Evolutionary conservation across 495 filamentous ascomycete genomes (phyloP).

Genomic region (Hypoxylon perforatum): DNA sequence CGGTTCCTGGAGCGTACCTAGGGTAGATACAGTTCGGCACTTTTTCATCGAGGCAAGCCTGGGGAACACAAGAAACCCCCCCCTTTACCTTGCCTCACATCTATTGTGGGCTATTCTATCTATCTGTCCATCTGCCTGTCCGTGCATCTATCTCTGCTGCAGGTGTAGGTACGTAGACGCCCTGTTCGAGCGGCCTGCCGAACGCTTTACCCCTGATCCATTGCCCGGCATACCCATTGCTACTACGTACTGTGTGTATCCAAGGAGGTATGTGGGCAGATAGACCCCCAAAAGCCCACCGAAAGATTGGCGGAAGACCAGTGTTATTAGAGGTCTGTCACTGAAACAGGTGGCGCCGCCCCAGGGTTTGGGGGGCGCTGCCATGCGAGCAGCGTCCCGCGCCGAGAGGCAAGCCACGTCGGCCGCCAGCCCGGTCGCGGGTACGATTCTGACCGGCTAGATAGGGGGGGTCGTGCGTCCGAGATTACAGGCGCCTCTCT

Average conservation of each 20-base stretch:
- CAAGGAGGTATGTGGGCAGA: too few species aligned
- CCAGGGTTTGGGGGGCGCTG: slow-evolving; percentile 6
- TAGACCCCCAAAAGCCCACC: slow-evolving; percentile 12
- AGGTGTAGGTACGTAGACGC: slow-evolving; percentile 9
- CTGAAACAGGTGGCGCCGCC: slow-evolving; percentile 43
- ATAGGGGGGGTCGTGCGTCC: slow-evolving; percentile 15
- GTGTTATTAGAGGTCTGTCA: slow-evolving; percentile 18
- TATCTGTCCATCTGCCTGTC: slow-evolving; percentile 15
- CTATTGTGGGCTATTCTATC: slow-evolving; percentile 5
- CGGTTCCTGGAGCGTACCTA: slow-evolving; percentile 42
- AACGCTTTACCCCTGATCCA: slow-evolving; percentile 5
- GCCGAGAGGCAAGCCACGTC: slow-evolving; percentile 34
- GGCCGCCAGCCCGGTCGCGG: slow-evolving; percentile 39
- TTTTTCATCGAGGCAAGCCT: slow-evolving; percentile 34
- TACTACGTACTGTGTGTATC: background rate
- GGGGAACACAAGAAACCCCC: slow-evolving; percentile 7
- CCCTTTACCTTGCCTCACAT: background rate
- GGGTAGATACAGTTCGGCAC: slow-evolving; percentile 43
- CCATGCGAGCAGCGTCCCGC: slow-evolving; percentile 40
- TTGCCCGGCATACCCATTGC: background rate
- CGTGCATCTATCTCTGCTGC: slow-evolving; percentile 6
- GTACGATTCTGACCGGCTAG: slow-evolving; percentile 19
- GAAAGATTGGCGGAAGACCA: slow-evolving; percentile 16
- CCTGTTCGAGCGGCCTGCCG: slow-evolving; percentile 26
- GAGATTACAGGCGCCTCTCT: slow-evolving; percentile 13